phyloP scores from a whole-genome alignment of 2,329 filamentous ascomycete genomes.

The Cytospora piceae region DNA sequence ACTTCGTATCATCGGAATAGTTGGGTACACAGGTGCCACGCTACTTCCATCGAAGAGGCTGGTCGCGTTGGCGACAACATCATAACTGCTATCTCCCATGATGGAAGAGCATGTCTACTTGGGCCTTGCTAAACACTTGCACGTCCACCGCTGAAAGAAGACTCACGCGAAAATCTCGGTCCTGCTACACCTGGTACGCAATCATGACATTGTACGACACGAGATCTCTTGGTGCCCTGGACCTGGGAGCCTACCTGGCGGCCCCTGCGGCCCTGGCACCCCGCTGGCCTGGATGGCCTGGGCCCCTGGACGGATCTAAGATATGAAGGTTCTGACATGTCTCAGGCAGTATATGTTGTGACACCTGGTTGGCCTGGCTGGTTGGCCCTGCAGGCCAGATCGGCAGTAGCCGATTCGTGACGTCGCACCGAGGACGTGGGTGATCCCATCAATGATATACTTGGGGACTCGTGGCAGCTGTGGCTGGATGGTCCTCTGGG shows the following conservation, averaged over 20 bases:
- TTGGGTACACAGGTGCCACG: not conserved
- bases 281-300: too few relatives aligned
- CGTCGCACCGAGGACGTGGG: not conserved
- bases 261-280: not conserved
- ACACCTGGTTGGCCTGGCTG: not conserved
- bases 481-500: not conserved
- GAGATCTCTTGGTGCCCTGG: not conserved
- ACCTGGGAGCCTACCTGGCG: not conserved
- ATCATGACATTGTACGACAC: not conserved
- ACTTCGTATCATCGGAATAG: not conserved
- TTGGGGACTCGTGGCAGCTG: not conserved
- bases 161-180: not conserved
- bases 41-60: not conserved
- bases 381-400: not conserved
- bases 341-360: not conserved
- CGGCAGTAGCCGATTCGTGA: slow-evolving; percentile 7
- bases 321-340: not conserved
- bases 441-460: not conserved
- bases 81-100: not conserved
- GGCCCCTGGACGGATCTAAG: too few relatives aligned
- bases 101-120: not conserved
- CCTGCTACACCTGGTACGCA: not conserved
- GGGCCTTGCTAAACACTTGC: not conserved
- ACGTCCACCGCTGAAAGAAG: not conserved
- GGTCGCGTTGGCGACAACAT: not conserved